Evolutionary conservation across 768 basidiomycete genomes (phyloP), one percentile per base, ranked within the genome.

Genomic region (Panellus pusillus): DNA sequence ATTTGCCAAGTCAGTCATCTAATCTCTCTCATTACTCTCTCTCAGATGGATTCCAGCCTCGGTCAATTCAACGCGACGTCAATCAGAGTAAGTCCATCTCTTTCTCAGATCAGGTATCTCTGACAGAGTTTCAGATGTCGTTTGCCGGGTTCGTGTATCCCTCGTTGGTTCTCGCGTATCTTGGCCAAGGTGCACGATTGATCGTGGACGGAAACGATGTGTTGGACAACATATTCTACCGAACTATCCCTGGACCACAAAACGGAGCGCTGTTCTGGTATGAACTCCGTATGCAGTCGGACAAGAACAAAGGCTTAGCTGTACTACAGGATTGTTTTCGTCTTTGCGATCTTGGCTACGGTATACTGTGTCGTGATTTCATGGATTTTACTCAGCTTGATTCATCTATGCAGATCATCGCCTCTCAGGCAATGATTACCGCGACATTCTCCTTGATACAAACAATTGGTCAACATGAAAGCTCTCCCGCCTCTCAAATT

Each of bases 371-470:
- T 24, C 24, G 24, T 24, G 24, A 24, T 24, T 2, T 6, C 24
- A 6, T 24, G 6, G 2, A 24, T 24, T 24, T 27, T 5, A 44
- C 8, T 7, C 18, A 13, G 13, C 36, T 37, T n/a, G 36, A 37
- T 27, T n/a, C 15, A 17, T 15, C 32, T 44, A 17, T 20, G 4
- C 12, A 83, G 81, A 70, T 83, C 44, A 76, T 84, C 37, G 84
- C 83, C 9, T 84, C 83, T 5, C 82, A 84, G 67, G 82, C 86
- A 8, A 76, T 87, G 76, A 87, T 88, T 61, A 84, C 84, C 0
- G 87, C 83, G 0, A 80, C 82, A 0, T 88, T 82, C 72, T 78
- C 75, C 63, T 69, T 84, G 13, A 60, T 81, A 5, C 84, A 88
- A n/a, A 59, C 87, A 88, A 66, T 70, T 88, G 43, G 78, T 87